Percentiles rank a stretch among this genome's conserved stretches.
These are phyloP conservation scores for Sphaerosporella brunnea DNA, from an alignment of 495 filamentous ascomycete species.

Conservation along the genomic window DNA sequence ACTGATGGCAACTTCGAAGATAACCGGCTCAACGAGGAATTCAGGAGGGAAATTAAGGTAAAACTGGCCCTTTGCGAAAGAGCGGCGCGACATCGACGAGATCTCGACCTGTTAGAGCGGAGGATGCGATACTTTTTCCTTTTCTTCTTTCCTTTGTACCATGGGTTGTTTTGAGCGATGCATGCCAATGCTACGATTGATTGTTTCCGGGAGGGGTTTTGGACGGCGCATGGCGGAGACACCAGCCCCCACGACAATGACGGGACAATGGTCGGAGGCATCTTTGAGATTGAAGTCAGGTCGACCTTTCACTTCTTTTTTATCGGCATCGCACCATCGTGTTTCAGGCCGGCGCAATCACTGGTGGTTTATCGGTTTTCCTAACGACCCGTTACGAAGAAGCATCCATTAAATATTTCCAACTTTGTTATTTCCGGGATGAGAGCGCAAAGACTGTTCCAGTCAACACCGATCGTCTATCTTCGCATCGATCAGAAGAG, in stretches of 20 bases:
- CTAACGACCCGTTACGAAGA: neutral
- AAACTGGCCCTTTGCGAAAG: neutral
- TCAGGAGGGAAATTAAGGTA: conserved; percentile 4
- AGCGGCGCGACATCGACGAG: neutral
- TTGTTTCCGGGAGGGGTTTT: too few relatives aligned
- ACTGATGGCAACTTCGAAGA: conserved; percentile 65
- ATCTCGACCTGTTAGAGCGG: neutral
- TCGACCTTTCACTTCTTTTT: neutral
- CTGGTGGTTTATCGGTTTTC: neutral
- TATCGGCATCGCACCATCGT: neutral
- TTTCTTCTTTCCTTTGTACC: conserved; percentile 3
- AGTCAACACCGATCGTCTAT: neutral
- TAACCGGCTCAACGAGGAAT: conserved; percentile 36
- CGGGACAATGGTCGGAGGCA: too few relatives aligned
- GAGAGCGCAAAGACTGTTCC: neutral
- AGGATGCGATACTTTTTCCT: neutral
- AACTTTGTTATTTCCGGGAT: neutral
- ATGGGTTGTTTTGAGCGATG: conserved; percentile 1
- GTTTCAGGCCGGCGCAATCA: neutral
- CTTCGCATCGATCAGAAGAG: neutral
- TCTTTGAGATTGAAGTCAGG: too few relatives aligned
- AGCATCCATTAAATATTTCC: neutral
- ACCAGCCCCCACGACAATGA: too few relatives aligned
- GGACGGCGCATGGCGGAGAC: too few relatives aligned
- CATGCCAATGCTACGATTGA: neutral